These are phyloP conservation scores for Ettlia oleoabundans DNA, from an alignment of 139 green algal genomes.

Conservation along the genomic window DNA sequence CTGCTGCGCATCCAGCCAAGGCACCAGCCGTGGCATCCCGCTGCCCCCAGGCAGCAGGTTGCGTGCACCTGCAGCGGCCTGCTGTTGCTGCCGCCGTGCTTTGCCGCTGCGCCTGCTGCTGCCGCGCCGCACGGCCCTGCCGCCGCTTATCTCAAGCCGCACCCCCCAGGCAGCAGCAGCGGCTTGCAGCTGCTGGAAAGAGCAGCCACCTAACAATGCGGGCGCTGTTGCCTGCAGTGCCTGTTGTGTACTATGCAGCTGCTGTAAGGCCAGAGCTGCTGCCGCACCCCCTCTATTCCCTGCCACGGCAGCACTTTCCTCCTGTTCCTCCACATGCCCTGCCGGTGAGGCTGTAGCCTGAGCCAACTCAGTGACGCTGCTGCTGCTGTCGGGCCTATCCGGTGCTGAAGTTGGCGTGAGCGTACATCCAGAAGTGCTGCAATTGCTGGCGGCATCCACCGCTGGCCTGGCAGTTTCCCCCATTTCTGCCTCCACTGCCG, in stretches of 20 bases:
- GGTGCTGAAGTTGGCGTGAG: no score
- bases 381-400: not conserved
- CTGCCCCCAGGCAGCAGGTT: not conserved
- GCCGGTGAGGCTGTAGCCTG: not conserved
- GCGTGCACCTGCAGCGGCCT: not conserved
- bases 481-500: no score
- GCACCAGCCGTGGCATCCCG: conserved; percentile 34
- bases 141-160: conserved; percentile 23
- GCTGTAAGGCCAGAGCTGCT: not conserved
- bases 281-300: no score
- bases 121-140: not conserved
- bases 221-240: not conserved
- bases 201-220: conserved; percentile 2
- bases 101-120: conserved; percentile 9
- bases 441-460: no score
- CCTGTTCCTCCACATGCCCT: not conserved
- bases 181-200: not conserved
- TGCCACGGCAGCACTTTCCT: no score
- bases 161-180: conserved; percentile 19
- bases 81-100: not conserved
- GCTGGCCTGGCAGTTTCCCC: no score
- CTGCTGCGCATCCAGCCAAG: conserved; percentile 38
- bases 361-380: not conserved
- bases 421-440: no score
- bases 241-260: not conserved